Evolutionary conservation across 345 rosid genomes (phyloP).

Genomic region (Draba incana): DNA sequence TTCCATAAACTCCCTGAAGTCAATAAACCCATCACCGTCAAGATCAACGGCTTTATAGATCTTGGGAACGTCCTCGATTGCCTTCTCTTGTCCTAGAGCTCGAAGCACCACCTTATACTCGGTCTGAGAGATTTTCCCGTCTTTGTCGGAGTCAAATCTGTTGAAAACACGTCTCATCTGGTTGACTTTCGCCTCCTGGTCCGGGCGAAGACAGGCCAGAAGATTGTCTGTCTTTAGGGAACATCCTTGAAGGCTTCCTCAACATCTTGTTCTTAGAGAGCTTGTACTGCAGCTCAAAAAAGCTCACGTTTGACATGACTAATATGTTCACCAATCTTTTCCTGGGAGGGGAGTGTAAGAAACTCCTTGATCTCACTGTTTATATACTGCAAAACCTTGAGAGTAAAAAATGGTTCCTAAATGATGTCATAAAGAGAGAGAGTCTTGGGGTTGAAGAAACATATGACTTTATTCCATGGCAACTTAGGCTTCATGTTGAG

Average conservation of each 20-base stretch:
- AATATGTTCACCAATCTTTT: constrained; percentile 10
- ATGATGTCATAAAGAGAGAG: background rate
- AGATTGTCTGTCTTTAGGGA: constrained; percentile 60
- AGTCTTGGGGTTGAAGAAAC: constrained; percentile 31
- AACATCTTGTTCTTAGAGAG: constrained; percentile 60
- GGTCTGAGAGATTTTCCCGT: constrained; percentile 78
- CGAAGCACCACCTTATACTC: constrained; percentile 74
- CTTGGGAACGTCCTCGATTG: constrained; percentile 54
- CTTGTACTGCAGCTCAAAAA: constrained; percentile 76
- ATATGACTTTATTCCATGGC: constrained; percentile 33
- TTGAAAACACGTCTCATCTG: constrained; percentile 76
- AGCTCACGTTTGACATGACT: constrained; percentile 55
- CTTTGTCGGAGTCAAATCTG: constrained; percentile 75
- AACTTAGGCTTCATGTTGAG: constrained; percentile 23
- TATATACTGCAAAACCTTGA: constrained; percentile 12
- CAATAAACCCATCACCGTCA: constrained; percentile 85
- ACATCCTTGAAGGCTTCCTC: constrained; percentile 62
- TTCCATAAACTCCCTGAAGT: constrained; percentile 76
- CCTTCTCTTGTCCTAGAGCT: constrained; percentile 59
- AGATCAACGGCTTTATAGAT: constrained; percentile 71
- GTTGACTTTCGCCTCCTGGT: constrained; percentile 37
- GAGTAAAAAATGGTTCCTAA: no score
- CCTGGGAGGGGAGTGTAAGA: background rate
- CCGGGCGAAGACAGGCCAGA: constrained; percentile 47
- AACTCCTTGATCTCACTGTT: background rate